Percentiles rank a stretch among this genome's conserved stretches.
These are phyloP conservation scores for Dissophora globulifera DNA, from an alignment of 192 early-diverging fungal species.

Conservation along the genomic window DNA sequence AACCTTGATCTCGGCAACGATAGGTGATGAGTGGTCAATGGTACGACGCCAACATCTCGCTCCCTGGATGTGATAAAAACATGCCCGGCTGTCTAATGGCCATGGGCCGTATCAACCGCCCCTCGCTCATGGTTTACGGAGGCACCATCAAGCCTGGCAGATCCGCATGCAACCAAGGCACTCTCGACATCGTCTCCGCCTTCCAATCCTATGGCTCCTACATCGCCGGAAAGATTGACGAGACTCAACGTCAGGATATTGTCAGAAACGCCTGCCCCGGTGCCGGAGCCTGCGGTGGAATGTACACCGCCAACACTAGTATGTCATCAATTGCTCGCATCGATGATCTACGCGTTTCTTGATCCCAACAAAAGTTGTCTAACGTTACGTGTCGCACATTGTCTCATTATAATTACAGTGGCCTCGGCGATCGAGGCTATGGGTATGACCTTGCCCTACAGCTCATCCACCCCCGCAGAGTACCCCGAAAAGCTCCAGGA, in stretches of 20 bases:
- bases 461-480: conserved; percentile 92
- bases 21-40: conserved; percentile 95
- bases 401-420: conserved; percentile 63
- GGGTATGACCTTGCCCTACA: conserved; percentile 97
- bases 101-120: conserved; percentile 95
- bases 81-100: conserved; percentile 99
- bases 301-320: conserved; percentile 99
- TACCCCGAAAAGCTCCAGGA: conserved; percentile 90
- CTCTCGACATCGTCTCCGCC: conserved; percentile 94
- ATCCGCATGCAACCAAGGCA: conserved; percentile 69
- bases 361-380: too few relatives aligned
- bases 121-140: conserved; percentile 98
- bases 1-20: not conserved
- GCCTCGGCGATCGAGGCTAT: conserved; percentile 96
- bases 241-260: conserved; percentile 83
- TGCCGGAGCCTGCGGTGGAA: conserved; percentile 98
- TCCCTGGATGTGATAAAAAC: conserved; percentile 96
- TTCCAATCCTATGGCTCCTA: conserved; percentile 97
- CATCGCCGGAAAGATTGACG: conserved; percentile 89
- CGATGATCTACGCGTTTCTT: too few relatives aligned
- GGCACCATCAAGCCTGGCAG: conserved; percentile 92
- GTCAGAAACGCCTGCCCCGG: conserved; percentile 84
- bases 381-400: not conserved
- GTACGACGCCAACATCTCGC: conserved; percentile 98
- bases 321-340: too few relatives aligned